Evolutionary conservation across 331 rosid genomes (phyloP).

Genomic region (Acacia pycnantha): DNA sequence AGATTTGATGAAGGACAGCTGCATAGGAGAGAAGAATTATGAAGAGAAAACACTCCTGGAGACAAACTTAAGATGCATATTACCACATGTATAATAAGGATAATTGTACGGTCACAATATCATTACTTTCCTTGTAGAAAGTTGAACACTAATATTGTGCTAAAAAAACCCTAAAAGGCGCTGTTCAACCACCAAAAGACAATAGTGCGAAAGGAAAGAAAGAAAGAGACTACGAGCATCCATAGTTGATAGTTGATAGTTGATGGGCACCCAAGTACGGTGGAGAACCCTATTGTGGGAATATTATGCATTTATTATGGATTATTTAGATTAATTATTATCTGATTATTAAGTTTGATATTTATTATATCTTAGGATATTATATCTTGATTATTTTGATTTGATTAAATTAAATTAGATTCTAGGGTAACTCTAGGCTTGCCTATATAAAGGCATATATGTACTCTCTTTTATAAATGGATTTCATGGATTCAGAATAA

Average conservation of each 20-base stretch:
- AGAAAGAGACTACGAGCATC: not conserved
- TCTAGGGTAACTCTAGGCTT: too few relatives aligned
- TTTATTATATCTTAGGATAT: too few relatives aligned
- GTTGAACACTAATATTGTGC: not conserved
- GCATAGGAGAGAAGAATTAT: slow-evolving; percentile 38
- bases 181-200: not conserved
- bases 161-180: not conserved
- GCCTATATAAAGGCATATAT: too few relatives aligned
- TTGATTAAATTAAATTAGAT: too few relatives aligned
- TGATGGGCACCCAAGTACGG: not conserved
- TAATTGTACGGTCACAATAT: slow-evolving; percentile 10
- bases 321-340: too few relatives aligned
- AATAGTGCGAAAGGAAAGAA: not conserved
- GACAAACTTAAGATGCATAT: slow-evolving; percentile 1
- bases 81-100: not conserved
- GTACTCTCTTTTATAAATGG: too few relatives aligned
- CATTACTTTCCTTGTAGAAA: slow-evolving; percentile 23
- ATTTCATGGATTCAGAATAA: too few relatives aligned
- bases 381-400: too few relatives aligned
- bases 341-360: too few relatives aligned
- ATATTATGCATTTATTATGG: too few relatives aligned
- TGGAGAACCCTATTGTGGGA: not conserved
- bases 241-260: not conserved
- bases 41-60: slow-evolving; percentile 22
- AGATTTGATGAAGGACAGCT: slow-evolving; percentile 77